A percentile compares a stretch with the other conserved stretches of the same genome.
Conservation (phyloP, 2,329 filamentous ascomycete species). For the Emmonsiellopsis sp. region DNA sequence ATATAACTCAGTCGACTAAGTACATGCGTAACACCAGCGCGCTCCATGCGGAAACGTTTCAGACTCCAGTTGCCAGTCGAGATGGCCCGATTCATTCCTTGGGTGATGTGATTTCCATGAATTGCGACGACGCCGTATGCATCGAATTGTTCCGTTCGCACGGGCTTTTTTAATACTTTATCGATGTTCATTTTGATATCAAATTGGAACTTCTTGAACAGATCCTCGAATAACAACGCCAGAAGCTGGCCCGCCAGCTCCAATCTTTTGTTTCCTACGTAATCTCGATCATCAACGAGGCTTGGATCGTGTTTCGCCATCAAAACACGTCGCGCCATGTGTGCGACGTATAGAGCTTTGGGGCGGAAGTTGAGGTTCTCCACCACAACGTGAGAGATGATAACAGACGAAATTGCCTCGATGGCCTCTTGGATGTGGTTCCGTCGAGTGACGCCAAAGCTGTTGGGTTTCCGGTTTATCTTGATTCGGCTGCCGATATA, state of each 20-base stretch:
- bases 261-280: conserved; percentile 93
- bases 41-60: conserved; percentile 97
- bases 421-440: conserved; percentile 87
- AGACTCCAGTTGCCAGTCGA: conserved; percentile 97
- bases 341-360: conserved; percentile 92
- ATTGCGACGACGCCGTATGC: conserved; percentile 75
- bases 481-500: conserved; percentile 83
- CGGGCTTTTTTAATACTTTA: conserved; percentile 89
- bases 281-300: conserved; percentile 91
- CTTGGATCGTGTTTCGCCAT: conserved; percentile 88
- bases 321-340: conserved; percentile 93
- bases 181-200: conserved; percentile 91
- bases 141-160: conserved; percentile 79
- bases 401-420: conserved; percentile 82
- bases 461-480: conserved; percentile 62
- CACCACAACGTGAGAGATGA: conserved; percentile 91
- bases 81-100: conserved; percentile 90
- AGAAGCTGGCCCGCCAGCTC: conserved; percentile 92
- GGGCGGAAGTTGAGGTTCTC: conserved; percentile 87
- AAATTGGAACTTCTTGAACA: conserved; percentile 90
- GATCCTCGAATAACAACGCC: conserved; percentile 88
- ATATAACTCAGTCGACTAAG: conserved; percentile 94
- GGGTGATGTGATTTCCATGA: conserved; percentile 77
- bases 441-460: conserved; percentile 51
- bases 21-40: conserved; percentile 92